These are phyloP conservation scores for Dendrocalamus latiflorus DNA, from an alignment of 202 grass and related monocot genomes.

Conservation along the genomic window DNA sequence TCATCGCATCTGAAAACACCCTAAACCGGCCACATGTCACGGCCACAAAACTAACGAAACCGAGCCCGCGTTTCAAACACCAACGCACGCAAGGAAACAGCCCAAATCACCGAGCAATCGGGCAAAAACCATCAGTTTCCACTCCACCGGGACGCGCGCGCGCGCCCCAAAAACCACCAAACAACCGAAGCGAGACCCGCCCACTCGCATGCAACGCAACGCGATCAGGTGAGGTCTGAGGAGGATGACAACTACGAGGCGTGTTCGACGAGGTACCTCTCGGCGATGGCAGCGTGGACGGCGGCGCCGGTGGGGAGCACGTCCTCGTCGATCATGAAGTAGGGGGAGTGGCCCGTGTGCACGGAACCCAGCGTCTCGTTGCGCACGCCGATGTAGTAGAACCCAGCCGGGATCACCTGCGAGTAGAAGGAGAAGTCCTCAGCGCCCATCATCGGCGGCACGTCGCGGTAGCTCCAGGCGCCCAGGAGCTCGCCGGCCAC, in stretches of 20 bases:
- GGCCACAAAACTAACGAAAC: too few species aligned
- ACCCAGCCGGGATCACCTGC: constrained; percentile 59
- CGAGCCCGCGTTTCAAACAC: too few species aligned
- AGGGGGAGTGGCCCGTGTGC: constrained; percentile 57
- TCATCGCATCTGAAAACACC: too few species aligned
- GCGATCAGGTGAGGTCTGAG: background rate
- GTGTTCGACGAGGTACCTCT: constrained; percentile 63
- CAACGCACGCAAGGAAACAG: too few species aligned
- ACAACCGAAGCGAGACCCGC: background rate
- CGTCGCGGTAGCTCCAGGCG: constrained; percentile 40
- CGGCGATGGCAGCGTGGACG: constrained; percentile 77
- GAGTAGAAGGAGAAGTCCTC: constrained; percentile 99
- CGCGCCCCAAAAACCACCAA: background rate
- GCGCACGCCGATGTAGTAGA: constrained; percentile 87
- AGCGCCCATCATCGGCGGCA: constrained; percentile 78
- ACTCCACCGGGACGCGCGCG: background rate
- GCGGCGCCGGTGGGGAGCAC: constrained; percentile 79
- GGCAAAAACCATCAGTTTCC: too few species aligned
- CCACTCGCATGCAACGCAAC: background rate
- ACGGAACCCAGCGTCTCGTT: constrained; percentile 76
- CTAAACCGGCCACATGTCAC: too few species aligned
- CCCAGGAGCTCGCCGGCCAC: constrained; percentile 51
- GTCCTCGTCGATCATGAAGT: constrained; percentile 95
- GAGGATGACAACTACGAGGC: background rate
- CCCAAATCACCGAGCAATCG: too few species aligned